Evolutionary conservation across 2,329 filamentous ascomycete genomes (phyloP), one percentile per base, ranked within the genome.

Genomic region (Fusarium sp.): DNA sequence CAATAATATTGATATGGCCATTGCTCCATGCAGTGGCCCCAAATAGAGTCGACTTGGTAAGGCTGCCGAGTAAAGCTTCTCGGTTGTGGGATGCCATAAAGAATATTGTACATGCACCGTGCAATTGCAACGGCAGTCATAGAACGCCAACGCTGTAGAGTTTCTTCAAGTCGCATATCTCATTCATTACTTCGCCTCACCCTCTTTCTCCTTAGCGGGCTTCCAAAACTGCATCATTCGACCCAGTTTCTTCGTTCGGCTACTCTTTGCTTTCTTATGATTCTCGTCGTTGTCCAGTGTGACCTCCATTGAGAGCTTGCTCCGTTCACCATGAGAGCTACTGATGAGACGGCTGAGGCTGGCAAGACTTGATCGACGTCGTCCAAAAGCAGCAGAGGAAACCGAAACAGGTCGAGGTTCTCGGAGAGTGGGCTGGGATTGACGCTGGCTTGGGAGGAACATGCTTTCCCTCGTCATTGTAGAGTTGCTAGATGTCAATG

Each of bases 141-240:
- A 63, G 57, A 53, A 67, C 62, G 67, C 69, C 69, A 62, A 67
- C 69, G 66, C 66, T 74, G 30, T 42, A 65, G 51, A 32, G 59
- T 56, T 66, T 50, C 48, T 66, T 69, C 45, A 44, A 55, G 38
- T 62, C 56, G 47, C 30, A 57, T 42, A 53, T 58, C 24, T 39
- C 58, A 32, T 53, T 61, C 38, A 63, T 63, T 75, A 81, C n/a
- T 76, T 74, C 41, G 81, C 60, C 39, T 79, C 68, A 7, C 68
- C 74, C 42, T 83, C 80, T 72, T 87, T 87, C 45, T 84, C 80
- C 70, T 87, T 87, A 78, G 87, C 90, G 15, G 87, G 85, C 82
- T 92, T 94, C 92, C 92, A 95, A 81, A 95, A 95, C 76, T 92
- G 90, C 87, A 94, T 90, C 84, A 95, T 87, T 58, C 92, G 91